Evolutionary conservation across 2,329 filamentous ascomycete genomes (phyloP), one percentile per base, ranked within the genome.

Genomic region (Sporothrix brasiliensis): DNA sequence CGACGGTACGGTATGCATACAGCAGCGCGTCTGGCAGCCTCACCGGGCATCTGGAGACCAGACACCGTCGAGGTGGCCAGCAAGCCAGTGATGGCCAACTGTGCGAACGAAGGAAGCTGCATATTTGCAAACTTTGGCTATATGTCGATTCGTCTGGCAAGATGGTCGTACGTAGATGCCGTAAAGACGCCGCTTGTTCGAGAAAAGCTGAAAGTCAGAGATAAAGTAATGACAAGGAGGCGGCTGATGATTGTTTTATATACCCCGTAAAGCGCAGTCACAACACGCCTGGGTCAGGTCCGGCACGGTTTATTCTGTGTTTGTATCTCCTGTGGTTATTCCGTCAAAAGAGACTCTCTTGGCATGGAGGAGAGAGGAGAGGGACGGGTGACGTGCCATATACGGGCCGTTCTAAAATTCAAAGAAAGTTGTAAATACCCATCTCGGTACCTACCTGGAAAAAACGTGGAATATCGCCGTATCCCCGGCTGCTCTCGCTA

Each of bases 81-180:
- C 71, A 72, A 44, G 71, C 71, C 71, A 30, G 71, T 67, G 5
- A 72, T 14, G 65, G 71, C 71, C 11, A 72, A 63, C 68, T 72
- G 71, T 6, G 66, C 63, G 27, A 72, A 19, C 10, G 69, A 70
- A 60, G 71, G 68, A 19, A 72, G 68, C 71, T 72, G 71, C 71
- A 72, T 72, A 19, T 30, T 72, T 34, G 44, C 34, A 13, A 44
- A 44, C 34, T 21, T 53, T 10, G 11, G 34, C 11, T 9, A n/a
- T 27, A 41, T 21, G 52, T 10, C 5, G 13, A 14, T n/a, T 44
- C n/a, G n/a, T 19, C 14, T 56, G 52, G 52, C 13, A 21, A 4
- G 10, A 11, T 39, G 0, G 19, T 21, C 10, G 30, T 39, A 10
- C 11, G 10, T 9, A 41, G 24, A 60, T 41, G 56, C 56, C 56